These are phyloP conservation scores for Calocybe indica DNA, from an alignment of 768 basidiomycete species.

Conservation along the genomic window DNA sequence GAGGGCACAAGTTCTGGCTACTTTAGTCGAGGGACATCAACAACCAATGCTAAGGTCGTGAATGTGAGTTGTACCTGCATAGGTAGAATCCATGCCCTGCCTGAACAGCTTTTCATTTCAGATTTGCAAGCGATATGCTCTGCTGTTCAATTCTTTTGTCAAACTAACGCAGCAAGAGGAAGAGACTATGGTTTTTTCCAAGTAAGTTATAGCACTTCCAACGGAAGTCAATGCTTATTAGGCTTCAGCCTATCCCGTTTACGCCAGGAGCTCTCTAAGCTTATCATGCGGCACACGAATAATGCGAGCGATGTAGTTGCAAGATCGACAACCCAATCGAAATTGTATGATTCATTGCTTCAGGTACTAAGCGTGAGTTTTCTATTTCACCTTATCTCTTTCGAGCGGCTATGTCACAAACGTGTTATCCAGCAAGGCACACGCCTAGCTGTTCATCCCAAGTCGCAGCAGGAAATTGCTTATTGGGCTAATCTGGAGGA, in stretches of 20 bases:
- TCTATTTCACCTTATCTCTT: neutral
- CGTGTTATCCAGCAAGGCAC: conserved; percentile 49
- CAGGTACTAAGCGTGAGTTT: conserved; percentile 68
- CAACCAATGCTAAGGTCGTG: conserved; percentile 65
- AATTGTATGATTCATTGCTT: conserved; percentile 71
- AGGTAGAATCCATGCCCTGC: neutral
- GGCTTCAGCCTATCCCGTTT: conserved; percentile 68
- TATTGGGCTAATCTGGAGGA: conserved; percentile 88
- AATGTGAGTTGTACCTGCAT: conserved; percentile 37
- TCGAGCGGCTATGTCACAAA: no score
- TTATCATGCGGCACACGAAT: conserved; percentile 68
- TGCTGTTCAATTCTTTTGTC: conserved; percentile 79
- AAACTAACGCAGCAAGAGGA: conserved; percentile 78
- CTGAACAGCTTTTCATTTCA: conserved; percentile 13
- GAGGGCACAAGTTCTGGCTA: conserved; percentile 63
- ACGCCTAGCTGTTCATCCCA: conserved; percentile 71
- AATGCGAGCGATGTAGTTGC: conserved; percentile 56
- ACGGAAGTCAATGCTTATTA: neutral
- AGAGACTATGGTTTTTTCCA: conserved; percentile 95
- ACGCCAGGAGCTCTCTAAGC: conserved; percentile 74
- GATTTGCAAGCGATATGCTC: conserved; percentile 76
- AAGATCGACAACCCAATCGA: conserved; percentile 62
- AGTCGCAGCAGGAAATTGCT: conserved; percentile 78
- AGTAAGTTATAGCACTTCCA: conserved; percentile 42
- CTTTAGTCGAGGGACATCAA: conserved; percentile 52